Base-by-base conservation (phyloP, 2,329 filamentous ascomycete species). In the Cephalotrichum gorgonifer region DNA sequence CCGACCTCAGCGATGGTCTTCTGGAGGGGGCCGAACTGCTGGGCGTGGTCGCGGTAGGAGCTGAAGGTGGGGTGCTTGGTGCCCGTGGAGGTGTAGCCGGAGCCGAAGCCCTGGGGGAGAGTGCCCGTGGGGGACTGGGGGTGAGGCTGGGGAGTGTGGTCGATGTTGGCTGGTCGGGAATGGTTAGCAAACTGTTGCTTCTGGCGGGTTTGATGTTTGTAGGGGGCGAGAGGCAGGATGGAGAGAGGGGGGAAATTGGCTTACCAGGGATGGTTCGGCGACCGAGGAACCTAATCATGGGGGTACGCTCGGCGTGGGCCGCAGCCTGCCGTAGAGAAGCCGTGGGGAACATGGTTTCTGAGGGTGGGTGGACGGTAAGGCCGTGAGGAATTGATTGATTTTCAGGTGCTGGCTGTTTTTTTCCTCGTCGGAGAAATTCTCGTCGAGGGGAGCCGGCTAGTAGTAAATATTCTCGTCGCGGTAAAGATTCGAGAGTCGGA, bases 21-120 rank as follows among this genome's bases (percentile, higher is more conserved):
- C 65, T 76, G 75, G 51, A 90, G 76, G 15, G 86, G 86, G 30
- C 86, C 86, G 62, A 88, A 85, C 67, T 88, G 85, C 67, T 86
- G 83, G 52, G 83, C 85, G 63, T 84, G 81, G 67, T 86, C 78
- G 62, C 86, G 83, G 75, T 90, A 90, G 59, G 76, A 75, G 64
- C 83, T 85, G 72, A 90, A 90, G 52, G 76, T 79, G 55, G 75
- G 66, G 68, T 79, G 74, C 30, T 69, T 67, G 55, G 72, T 66
- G 51, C 64, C 59, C 48, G 57, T 55, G 43, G 54, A 53, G 51
- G 58, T 58, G 53, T 59, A 59, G 56, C 57, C 61, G 23, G 28
- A 20, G 54, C 64, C 59, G 58, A 76, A 78, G 60, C 64, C 64
- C 50, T 69, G 58, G 39, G 85, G 86, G 23, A 89, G 81, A 30